These are phyloP conservation scores for Xanthoceras sorbifolium DNA, from an alignment of 345 rosid species.

Conservation along the genomic window DNA sequence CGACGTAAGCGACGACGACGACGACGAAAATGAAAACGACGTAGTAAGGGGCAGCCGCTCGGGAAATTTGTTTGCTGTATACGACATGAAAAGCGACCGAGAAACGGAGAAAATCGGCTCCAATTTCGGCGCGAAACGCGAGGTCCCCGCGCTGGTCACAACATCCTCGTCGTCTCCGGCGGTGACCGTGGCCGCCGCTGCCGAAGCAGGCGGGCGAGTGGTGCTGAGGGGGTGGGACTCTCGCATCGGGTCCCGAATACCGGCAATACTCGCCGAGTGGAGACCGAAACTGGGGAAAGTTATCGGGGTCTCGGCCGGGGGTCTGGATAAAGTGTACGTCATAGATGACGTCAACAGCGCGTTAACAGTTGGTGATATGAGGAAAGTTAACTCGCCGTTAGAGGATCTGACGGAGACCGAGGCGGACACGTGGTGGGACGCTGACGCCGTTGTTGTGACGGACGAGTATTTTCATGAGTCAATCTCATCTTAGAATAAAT, in stretches of 20 bases:
- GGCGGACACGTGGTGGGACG: slow-evolving; percentile 55
- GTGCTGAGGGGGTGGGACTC: slow-evolving; percentile 61
- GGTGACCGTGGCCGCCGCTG: slow-evolving; percentile 42
- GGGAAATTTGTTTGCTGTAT: slow-evolving; percentile 15
- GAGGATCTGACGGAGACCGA: slow-evolving; percentile 42
- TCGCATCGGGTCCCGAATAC: slow-evolving; percentile 44
- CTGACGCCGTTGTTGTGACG: slow-evolving; percentile 47
- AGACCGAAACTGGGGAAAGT: slow-evolving; percentile 42
- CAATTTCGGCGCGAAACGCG: slow-evolving; percentile 19
- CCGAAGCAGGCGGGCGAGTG: slow-evolving; percentile 27
- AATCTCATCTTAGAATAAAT: background rate
- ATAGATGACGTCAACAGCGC: slow-evolving; percentile 41
- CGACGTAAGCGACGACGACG: slow-evolving; percentile 17
- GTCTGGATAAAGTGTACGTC: slow-evolving; percentile 49
- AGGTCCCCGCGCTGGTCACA: slow-evolving; percentile 18
- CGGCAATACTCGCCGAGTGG: slow-evolving; percentile 73
- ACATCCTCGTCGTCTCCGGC: slow-evolving; percentile 39
- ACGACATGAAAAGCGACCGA: slow-evolving; percentile 11
- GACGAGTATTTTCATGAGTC: slow-evolving; percentile 15
- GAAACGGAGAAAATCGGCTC: slow-evolving; percentile 20
- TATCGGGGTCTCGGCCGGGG: slow-evolving; percentile 30
- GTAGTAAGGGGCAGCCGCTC: background rate
- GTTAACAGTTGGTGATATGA: slow-evolving; percentile 58
- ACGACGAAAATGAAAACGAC: background rate
- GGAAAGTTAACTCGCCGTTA: slow-evolving; percentile 53